Conservation (phyloP, 2,329 filamentous ascomycete species). For the Fusarium ramigenum region DNA sequence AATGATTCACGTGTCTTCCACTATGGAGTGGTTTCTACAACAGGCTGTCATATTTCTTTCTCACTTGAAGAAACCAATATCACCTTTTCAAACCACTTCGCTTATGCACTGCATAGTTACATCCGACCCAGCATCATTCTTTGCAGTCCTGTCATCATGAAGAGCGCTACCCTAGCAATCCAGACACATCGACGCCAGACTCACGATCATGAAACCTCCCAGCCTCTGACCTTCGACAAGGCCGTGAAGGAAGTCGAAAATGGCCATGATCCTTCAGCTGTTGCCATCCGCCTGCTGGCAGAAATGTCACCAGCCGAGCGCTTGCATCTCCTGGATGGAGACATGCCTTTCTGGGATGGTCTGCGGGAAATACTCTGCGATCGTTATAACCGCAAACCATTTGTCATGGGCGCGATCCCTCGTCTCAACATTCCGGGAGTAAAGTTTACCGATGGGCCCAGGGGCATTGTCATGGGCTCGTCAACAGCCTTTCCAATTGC, state of each 20-base stretch:
- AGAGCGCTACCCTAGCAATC: background rate
- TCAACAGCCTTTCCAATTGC: conserved; percentile 33
- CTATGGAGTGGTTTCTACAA: background rate
- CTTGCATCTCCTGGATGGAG: conserved; percentile 8
- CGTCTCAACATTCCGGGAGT: conserved; percentile 30
- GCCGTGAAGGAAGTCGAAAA: background rate
- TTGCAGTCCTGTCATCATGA: background rate
- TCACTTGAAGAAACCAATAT: background rate
- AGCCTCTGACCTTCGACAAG: background rate
- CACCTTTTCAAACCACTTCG: too few relatives aligned
- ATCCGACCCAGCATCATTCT: background rate
- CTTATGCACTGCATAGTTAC: background rate
- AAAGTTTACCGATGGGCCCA: conserved; percentile 28
- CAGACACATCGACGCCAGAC: background rate
- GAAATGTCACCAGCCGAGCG: background rate
- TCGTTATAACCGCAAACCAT: conserved; percentile 1
- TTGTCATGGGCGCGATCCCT: conserved; percentile 22
- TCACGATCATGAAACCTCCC: background rate
- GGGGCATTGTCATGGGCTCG: conserved; percentile 19
- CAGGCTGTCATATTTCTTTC: background rate
- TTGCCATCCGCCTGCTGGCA: background rate
- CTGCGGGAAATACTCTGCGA: background rate
- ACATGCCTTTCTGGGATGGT: conserved; percentile 9
- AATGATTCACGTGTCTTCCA: background rate
- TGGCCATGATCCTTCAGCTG: background rate